Evolutionary conservation across 371 early-diverging fungal genomes (phyloP).

Genomic region (Rhizopus sp.): DNA sequence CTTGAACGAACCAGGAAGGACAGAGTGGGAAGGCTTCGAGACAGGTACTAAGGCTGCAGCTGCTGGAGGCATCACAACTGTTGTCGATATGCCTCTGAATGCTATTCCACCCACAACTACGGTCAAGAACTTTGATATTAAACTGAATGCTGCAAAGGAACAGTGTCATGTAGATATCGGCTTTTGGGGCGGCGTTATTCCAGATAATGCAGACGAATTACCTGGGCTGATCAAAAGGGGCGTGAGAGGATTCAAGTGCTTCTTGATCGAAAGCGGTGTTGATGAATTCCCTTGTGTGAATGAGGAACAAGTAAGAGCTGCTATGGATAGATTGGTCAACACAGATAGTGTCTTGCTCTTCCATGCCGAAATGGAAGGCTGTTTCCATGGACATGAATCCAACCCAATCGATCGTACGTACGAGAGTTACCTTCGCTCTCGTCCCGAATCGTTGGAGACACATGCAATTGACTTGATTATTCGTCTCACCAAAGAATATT

Average conservation of each 20-base stretch:
- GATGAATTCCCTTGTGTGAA: constrained; percentile 84
- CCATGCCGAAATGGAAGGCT: constrained; percentile 78
- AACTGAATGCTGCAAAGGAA: constrained; percentile 65
- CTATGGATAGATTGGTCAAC: constrained; percentile 61
- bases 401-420: constrained; percentile 56
- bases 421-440: constrained; percentile 68
- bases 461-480: constrained; percentile 76
- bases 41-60: constrained; percentile 83
- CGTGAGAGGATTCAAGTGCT: constrained; percentile 84
- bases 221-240: constrained; percentile 66
- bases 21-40: constrained; percentile 84
- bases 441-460: constrained; percentile 72
- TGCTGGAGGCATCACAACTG: constrained; percentile 78
- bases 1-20: constrained; percentile 83
- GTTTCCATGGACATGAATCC: constrained; percentile 6
- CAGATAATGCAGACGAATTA: constrained; percentile 68
- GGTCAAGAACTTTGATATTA: constrained; percentile 62
- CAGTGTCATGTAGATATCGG: constrained; percentile 81
- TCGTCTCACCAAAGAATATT: constrained; percentile 65
- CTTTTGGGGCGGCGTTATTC: constrained; percentile 82
- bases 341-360: constrained; percentile 67
- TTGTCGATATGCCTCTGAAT: constrained; percentile 88
- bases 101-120: constrained; percentile 85
- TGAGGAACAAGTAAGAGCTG: constrained; percentile 66
- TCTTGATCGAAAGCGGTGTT: constrained; percentile 83